phyloP scores from a whole-genome alignment of 2,329 filamentous ascomycete genomes.

The Fusarium sterilihyphosum region DNA sequence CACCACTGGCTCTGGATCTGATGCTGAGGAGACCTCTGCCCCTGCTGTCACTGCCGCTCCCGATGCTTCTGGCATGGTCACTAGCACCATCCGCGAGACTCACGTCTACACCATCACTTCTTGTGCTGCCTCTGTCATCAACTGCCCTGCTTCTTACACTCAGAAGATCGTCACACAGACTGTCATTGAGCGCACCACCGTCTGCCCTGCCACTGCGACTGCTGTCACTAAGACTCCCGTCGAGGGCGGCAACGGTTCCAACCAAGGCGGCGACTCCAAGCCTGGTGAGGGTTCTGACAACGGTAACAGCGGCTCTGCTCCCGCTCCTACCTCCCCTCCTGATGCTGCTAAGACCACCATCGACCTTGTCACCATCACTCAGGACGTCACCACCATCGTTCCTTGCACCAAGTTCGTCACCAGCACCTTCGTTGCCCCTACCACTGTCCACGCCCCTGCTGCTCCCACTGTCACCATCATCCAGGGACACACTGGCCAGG shows the following conservation, averaged over 20 bases:
- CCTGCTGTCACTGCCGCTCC: constrained; percentile 11
- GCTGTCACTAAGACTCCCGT: background rate
- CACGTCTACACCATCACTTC: constrained; percentile 48
- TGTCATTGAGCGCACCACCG: constrained; percentile 29
- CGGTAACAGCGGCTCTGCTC: background rate
- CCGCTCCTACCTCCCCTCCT: constrained; percentile 20
- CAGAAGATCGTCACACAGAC: constrained; percentile 45
- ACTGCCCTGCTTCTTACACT: constrained; percentile 52
- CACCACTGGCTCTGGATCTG: constrained; percentile 7
- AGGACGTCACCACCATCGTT: constrained; percentile 39
- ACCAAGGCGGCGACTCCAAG: background rate
- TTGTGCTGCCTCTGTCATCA: constrained; percentile 50
- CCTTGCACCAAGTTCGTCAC: constrained; percentile 39
- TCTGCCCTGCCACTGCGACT: constrained; percentile 39
- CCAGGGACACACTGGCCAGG: constrained; percentile 15
- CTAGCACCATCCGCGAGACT: constrained; percentile 38
- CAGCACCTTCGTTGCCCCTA: constrained; percentile 37
- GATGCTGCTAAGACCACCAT: constrained; percentile 17
- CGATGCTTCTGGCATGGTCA: constrained; percentile 30
- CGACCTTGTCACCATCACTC: constrained; percentile 34
- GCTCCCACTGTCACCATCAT: constrained; percentile 32
- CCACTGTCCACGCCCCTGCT: constrained; percentile 12
- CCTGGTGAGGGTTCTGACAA: background rate
- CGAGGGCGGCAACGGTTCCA: background rate
- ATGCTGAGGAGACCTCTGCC: constrained; percentile 16